Evolutionary conservation across 73 alveolate species (phyloP), one percentile per base, ranked within the genome.

Genomic region (Paramecium octaurelia): DNA sequence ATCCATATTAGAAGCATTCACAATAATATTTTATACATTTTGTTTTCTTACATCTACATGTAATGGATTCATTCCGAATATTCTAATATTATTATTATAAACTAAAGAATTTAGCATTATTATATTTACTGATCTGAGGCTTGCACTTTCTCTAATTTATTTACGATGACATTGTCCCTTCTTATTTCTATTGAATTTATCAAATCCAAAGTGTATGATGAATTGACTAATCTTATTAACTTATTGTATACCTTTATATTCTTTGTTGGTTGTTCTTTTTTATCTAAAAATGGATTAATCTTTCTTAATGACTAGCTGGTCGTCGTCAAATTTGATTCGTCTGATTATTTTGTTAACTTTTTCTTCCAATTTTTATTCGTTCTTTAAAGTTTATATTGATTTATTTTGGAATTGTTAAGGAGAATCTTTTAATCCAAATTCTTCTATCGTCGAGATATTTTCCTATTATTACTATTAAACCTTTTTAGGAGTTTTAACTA

Each of bases 11-110:
- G n/a, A 35, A 73, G 42, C 87, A 73, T 73, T 73, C 87, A 34
- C 87, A 73, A 73, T 73, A 73, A 34, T 29, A 36, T 36, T 73
- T 73, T 36, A 34, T 38, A 34, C 87, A 73, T 73, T 73, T 73
- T 0, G 87, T 73, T 73, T 73, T 73, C 21, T 73, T 73, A 18
- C 87, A 73, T 73, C 59, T 73, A 73, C 87, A 73, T 36, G 59
- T 73, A 34, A 73, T 29, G 18, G 46, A 36, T 40, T 73, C 87
- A 73, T 73, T 73, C 9, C 59, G 12, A 3, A 40, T 24, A 34
- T 31, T 43, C 87, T 73, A 73, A 35, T 35, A 36, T 36, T 31
- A 68, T 54, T 54, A 54, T 54, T 54, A 40, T 40, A 40, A 64
- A 34, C 84, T 31, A 64, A 31, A 6, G 24, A 27, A 64, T 12